Conservation (phyloP, 2,329 filamentous ascomycete genomes). For the Pseudogymnoascus sp. region DNA sequence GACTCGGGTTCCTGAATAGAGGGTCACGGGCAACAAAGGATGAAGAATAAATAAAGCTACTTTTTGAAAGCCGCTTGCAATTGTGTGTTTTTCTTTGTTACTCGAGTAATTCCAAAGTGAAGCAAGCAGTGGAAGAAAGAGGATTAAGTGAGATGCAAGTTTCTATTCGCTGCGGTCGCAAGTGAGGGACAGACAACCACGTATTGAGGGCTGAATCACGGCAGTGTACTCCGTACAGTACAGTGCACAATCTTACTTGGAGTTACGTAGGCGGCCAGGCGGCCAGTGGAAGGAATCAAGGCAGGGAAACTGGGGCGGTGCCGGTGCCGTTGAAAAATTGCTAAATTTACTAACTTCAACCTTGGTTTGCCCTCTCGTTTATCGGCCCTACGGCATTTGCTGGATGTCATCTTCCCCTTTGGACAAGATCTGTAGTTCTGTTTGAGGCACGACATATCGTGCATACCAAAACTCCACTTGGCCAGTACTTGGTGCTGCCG, state of each 20-base stretch:
- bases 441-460: not conserved
- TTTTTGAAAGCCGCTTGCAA: not conserved
- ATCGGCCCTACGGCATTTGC: not conserved
- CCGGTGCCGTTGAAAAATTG: conserved; percentile 1
- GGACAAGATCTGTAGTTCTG: not conserved
- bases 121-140: not conserved
- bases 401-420: not conserved
- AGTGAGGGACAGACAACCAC: not conserved
- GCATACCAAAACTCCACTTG: not conserved
- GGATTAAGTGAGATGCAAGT: not conserved
- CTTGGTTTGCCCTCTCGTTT: not conserved
- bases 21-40: not conserved
- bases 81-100: not conserved
- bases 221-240: not conserved
- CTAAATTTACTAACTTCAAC: not conserved
- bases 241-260: not conserved
- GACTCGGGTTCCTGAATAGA: not conserved
- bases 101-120: not conserved
- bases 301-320: not conserved
- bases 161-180: not conserved
- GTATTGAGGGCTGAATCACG: not conserved
- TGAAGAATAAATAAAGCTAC: not conserved
- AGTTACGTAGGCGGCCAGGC: not conserved
- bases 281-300: not conserved
- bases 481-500: not conserved